phyloP scores from a whole-genome alignment of 345 rosid genomes.

The Dipteronia dyeriana region DNA sequence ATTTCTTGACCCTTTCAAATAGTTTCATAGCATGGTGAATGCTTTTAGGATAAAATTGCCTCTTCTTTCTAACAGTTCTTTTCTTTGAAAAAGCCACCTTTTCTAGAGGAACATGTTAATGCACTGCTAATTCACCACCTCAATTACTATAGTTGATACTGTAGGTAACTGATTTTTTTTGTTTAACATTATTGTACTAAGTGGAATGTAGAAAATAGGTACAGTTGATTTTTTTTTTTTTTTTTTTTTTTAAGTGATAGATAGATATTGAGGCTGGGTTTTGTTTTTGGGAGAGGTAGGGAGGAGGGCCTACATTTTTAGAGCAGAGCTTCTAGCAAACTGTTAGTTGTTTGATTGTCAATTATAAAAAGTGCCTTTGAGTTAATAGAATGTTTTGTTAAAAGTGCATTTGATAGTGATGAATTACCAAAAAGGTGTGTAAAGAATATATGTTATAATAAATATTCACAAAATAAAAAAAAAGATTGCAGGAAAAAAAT shows the following conservation, averaged over 20 bases:
- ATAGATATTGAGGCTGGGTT: neutral
- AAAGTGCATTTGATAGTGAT: no score
- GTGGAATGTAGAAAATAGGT: neutral
- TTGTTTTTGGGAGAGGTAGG: neutral
- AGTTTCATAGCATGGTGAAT: constrained; percentile 2
- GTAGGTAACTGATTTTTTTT: neutral
- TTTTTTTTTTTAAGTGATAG: no score
- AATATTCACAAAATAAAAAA: no score
- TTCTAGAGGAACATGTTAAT: neutral
- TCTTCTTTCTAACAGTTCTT: neutral
- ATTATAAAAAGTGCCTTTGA: no score
- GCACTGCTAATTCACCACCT: neutral
- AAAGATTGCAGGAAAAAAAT: no score
- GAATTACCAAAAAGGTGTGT: no score
- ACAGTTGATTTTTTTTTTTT: neutral
- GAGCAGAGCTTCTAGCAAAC: neutral
- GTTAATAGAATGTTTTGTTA: no score
- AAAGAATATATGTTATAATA: no score
- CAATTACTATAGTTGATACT: neutral
- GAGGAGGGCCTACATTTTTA: neutral
- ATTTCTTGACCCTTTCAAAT: constrained; percentile 19
- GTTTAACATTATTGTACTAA: neutral
- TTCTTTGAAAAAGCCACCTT: neutral
- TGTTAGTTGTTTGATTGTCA: neutral
- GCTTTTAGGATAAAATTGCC: neutral